A percentile compares a stretch with the other conserved stretches of the same genome.
Conservation (phyloP, 164 flowering plant genomes). For the Annona squamosa region DNA sequence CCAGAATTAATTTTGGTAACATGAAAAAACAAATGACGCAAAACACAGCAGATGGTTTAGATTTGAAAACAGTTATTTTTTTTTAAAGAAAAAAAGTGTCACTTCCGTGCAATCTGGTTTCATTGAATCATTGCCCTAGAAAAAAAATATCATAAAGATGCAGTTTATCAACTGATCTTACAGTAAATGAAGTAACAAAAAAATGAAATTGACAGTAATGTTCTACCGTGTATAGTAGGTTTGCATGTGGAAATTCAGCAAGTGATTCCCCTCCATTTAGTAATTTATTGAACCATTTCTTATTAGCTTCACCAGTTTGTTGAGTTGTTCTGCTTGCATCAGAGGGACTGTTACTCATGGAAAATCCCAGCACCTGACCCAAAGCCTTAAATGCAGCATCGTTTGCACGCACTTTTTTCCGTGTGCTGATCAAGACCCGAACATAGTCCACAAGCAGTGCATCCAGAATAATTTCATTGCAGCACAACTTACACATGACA, state of each 20-base stretch:
- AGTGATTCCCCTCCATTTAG: constrained; percentile 74
- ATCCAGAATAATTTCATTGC: constrained; percentile 61
- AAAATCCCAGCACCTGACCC: constrained; percentile 45
- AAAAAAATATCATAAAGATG: neutral
- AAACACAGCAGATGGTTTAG: no score
- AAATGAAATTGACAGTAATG: constrained; percentile 4
- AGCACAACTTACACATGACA: constrained; percentile 70
- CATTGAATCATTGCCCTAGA: no score
- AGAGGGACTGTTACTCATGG: constrained; percentile 17
- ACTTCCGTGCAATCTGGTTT: no score
- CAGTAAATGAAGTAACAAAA: neutral
- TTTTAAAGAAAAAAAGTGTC: no score
- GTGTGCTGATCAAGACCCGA: constrained; percentile 58
- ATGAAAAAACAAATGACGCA: no score
- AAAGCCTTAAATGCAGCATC: constrained; percentile 57
- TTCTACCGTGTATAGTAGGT: constrained; percentile 74
- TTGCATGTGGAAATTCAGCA: constrained; percentile 87
- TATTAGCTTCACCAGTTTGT: constrained; percentile 18
- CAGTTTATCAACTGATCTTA: neutral
- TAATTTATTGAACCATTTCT: constrained; percentile 24
- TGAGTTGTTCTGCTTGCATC: constrained; percentile 23
- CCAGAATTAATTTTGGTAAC: no score
- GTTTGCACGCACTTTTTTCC: constrained; percentile 65
- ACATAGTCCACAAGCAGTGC: constrained; percentile 78
- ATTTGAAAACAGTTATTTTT: no score